Base-by-base conservation (phyloP, 2,329 filamentous ascomycete genomes). In the Trichoderma citrinoviride region DNA sequence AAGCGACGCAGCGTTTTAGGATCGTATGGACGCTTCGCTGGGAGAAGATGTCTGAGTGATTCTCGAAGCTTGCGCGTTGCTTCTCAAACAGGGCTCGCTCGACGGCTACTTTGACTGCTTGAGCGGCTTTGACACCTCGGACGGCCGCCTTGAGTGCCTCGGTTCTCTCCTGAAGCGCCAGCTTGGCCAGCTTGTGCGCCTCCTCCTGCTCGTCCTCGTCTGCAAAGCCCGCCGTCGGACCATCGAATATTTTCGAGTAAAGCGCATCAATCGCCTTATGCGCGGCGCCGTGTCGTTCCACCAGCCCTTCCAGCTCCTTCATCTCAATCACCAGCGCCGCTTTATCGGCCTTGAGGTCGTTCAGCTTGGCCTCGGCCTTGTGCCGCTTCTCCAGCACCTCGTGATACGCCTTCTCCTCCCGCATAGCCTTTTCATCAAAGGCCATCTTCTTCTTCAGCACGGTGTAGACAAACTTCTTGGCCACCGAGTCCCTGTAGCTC, bases 141-240 rank as follows among this genome's bases (percentile, higher is more conserved):
- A 66, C 61, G 4, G 61, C 60, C 4, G 65, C 65, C 46, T 66
- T 65, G 3, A 65, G 55, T n/a, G 46, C 54, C 27, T 52, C 58
- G 29, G 65, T 66, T 12, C 60, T 66, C 53, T 64, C 50, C 21
- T 64, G 43, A 5, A 64, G 61, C 3, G 60, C 29, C 19, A 21
- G 7, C n/a, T 66, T 66, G 0, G 65, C 65, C 15, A 44, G 23
- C 17, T 44, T 49, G 3, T 64, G 65, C 15, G 43, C n/a, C 23
- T 56, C 27, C 27, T 66, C 65, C n/a, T 53, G 65, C 23, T 64
- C 65, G 25, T 66, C 65, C 29, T 66, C 65, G 21, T 66, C 58
- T 7, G 65, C 60, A 14, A 66, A 66, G 15, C 65, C 65, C 3
- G 65, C 50, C 15, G 65, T 64, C 1, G 65, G 65, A 3, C 65